Percentiles rank a stretch among this genome's conserved stretches.
phyloP scores from a whole-genome alignment of 129 eudicot genomes.

The Arctium lappa region DNA sequence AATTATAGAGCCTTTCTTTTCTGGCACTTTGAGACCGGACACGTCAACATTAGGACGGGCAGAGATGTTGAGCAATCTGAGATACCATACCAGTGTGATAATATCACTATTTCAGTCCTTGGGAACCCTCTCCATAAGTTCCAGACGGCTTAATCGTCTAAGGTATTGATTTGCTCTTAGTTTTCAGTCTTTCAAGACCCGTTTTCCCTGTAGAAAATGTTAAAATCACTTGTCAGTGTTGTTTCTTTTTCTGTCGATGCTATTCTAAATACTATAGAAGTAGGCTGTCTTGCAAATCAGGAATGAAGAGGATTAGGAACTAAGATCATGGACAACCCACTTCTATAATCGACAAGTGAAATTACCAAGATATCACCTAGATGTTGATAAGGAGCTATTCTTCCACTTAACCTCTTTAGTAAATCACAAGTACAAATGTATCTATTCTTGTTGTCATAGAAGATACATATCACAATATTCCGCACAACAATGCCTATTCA shows the following conservation, averaged over 20 bases:
- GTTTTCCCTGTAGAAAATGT: background rate
- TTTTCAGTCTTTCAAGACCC: background rate
- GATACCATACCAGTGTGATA: slow-evolving; percentile 98
- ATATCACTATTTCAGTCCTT: slow-evolving; percentile 93
- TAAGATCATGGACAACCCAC: background rate
- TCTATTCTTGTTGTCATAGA: background rate
- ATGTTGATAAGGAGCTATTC: background rate
- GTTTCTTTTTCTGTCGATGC: background rate
- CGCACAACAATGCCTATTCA: background rate
- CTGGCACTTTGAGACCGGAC: slow-evolving; percentile 90
- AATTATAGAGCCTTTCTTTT: slow-evolving; percentile 96
- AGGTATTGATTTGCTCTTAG: slow-evolving; percentile 49
- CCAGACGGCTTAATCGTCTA: slow-evolving; percentile 94
- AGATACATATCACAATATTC: background rate
- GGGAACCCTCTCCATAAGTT: slow-evolving; percentile 96
- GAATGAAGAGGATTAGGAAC: background rate
- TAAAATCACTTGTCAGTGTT: background rate
- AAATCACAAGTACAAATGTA: background rate
- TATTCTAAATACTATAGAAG: background rate
- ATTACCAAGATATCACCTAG: slow-evolving; percentile 3
- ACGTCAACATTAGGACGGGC: slow-evolving; percentile 95
- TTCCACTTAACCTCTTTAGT: background rate
- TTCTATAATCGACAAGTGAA: background rate
- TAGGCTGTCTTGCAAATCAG: background rate
- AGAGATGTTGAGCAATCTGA: slow-evolving; percentile 96